A percentile compares a stretch with the other conserved stretches of the same genome.
phyloP scores from a whole-genome alignment of 2,329 filamentous ascomycete genomes.

The Dothistroma septosporum region DNA sequence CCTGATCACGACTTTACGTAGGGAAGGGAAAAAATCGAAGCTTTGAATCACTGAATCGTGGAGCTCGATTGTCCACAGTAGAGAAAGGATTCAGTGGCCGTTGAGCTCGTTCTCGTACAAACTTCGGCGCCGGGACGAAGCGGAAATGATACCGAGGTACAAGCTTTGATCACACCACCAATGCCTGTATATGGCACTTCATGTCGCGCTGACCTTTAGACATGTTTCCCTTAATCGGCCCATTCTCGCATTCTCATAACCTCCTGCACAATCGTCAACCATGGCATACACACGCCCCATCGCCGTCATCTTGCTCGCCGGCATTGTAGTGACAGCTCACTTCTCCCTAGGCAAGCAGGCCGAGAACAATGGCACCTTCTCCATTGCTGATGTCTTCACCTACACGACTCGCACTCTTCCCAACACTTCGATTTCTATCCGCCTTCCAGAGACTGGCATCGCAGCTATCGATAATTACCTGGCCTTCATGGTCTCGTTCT shows the following conservation, averaged over 20 bases:
- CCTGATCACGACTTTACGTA: background rate
- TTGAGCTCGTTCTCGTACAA: background rate
- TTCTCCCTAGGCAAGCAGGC: conserved; percentile 19
- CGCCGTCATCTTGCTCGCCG: background rate
- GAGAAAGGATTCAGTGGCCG: background rate
- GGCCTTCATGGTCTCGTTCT: conserved; percentile 24
- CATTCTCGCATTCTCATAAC: background rate
- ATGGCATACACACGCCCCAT: background rate
- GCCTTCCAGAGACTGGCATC: conserved; percentile 18
- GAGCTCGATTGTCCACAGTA: background rate
- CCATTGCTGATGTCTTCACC: conserved; percentile 12
- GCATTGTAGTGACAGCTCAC: conserved; percentile 9
- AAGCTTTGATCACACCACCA: background rate
- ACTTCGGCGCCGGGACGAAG: background rate
- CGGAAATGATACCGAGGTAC: background rate
- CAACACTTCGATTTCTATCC: conserved; percentile 21
- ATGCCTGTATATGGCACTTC: background rate
- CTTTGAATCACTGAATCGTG: background rate
- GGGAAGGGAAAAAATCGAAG: background rate
- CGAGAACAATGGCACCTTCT: conserved; percentile 22
- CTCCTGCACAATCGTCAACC: background rate
- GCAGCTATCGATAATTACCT: conserved; percentile 22
- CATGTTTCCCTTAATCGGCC: background rate
- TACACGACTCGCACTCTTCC: conserved; percentile 18
- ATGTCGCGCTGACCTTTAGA: background rate